phyloP scores from a whole-genome alignment of 371 early-diverging fungal genomes.

The Mortierella sp. region DNA sequence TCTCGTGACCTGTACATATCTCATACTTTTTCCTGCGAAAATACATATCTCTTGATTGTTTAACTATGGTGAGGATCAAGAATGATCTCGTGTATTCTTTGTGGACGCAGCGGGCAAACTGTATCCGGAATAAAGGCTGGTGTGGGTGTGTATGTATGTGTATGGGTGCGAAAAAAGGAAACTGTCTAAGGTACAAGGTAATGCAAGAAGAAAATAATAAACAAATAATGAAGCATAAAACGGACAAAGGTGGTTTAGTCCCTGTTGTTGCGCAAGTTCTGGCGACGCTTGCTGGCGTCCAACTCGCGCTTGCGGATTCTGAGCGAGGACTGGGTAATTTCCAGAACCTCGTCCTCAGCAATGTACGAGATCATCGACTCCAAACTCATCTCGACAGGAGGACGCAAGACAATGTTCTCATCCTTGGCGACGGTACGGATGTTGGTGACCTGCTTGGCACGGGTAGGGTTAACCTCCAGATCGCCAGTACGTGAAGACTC shows the following conservation, averaged over 20 bases:
- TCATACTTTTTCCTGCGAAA: not conserved
- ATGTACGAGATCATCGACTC: slow-evolving; percentile 84
- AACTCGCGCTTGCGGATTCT: slow-evolving; percentile 80
- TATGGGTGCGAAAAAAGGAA: not conserved
- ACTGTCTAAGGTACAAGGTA: slow-evolving; percentile 11
- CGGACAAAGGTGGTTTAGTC: slow-evolving; percentile 17
- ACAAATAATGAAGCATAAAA: not conserved
- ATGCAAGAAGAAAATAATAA: slow-evolving; percentile 13
- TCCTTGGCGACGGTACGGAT: slow-evolving; percentile 83
- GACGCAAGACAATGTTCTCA: slow-evolving; percentile 75
- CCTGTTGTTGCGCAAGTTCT: slow-evolving; percentile 40
- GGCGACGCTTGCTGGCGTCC: slow-evolving; percentile 74
- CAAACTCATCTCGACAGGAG: slow-evolving; percentile 73
- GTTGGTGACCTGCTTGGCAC: slow-evolving; percentile 82
- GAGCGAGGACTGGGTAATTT: slow-evolving; percentile 78
- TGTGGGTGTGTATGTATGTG: slow-evolving; percentile 9
- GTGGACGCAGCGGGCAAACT: not conserved
- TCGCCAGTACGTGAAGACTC: slow-evolving; percentile 78
- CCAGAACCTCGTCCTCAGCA: slow-evolving; percentile 83
- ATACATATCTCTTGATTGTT: not conserved
- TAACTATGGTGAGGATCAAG: slow-evolving; percentile 5
- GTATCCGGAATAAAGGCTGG: not conserved
- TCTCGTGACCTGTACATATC: not conserved
- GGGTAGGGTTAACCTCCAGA: slow-evolving; percentile 85
- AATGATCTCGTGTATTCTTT: slow-evolving; percentile 3